Percentiles rank a stretch among this genome's conserved stretches.
phyloP scores from a whole-genome alignment of 2,329 filamentous ascomycete genomes.

The Cladosporium sp. region DNA sequence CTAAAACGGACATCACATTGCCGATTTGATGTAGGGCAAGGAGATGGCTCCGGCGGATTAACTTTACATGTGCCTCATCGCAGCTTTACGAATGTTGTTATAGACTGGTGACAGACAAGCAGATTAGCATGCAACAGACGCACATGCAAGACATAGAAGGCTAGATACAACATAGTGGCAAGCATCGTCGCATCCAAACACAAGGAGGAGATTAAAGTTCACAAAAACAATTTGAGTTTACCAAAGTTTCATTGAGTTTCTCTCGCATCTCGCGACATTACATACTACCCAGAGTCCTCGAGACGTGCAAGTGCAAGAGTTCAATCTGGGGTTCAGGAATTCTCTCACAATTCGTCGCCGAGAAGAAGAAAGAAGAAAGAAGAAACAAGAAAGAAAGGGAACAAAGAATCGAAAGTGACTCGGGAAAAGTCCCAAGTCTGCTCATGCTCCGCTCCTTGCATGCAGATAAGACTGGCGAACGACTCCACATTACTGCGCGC shows the following conservation, averaged over 20 bases:
- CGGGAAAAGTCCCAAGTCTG: not conserved
- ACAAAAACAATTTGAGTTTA: not conserved
- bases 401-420: not conserved
- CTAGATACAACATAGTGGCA: no score
- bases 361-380: not conserved
- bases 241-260: not conserved
- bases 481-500: constrained; percentile 9
- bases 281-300: not conserved
- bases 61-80: no score
- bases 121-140: no score
- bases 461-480: not conserved
- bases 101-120: no score
- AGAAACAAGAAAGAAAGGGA: not conserved
- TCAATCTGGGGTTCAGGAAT: not conserved
- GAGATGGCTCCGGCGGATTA: not conserved
- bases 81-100: no score
- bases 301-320: not conserved
- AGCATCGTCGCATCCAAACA: not conserved
- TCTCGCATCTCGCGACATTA: not conserved
- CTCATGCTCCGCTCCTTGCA: not conserved
- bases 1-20: not conserved
- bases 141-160: no score
- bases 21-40: not conserved
- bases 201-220: not conserved
- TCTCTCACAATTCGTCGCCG: not conserved